phyloP scores from a whole-genome alignment of 2,329 filamentous ascomycete species.

The Chrysoporthe austroafricana region DNA sequence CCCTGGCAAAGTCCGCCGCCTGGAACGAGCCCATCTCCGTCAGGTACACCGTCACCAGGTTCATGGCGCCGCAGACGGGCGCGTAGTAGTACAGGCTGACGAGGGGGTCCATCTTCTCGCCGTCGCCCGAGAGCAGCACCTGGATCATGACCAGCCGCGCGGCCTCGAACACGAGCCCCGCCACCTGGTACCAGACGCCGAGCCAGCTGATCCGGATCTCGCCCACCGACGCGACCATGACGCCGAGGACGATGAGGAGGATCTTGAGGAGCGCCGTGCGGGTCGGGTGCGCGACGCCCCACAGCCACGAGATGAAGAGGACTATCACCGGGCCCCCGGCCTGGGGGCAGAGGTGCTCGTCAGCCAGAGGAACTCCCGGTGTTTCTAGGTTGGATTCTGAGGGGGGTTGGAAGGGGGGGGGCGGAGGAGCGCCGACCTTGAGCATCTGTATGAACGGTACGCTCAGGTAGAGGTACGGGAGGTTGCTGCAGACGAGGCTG shows the following conservation, averaged over 20 bases:
- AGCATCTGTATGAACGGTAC: conserved; percentile 99
- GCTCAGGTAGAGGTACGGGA: conserved; percentile 90
- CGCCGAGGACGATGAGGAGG: conserved; percentile 56
- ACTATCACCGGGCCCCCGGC: conserved; percentile 70
- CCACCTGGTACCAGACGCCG: conserved; percentile 71
- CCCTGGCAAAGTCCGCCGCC: conserved; percentile 65
- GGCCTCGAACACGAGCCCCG: conserved; percentile 79
- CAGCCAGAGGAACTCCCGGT: background rate
- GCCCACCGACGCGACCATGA: conserved; percentile 58
- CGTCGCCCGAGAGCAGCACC: conserved; percentile 74
- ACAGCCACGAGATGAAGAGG: conserved; percentile 66
- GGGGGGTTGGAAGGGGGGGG: background rate
- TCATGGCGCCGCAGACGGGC: conserved; percentile 81
- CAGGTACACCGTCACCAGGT: conserved; percentile 70
- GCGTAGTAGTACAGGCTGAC: conserved; percentile 91
- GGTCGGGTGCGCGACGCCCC: conserved; percentile 54
- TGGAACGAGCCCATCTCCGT: conserved; percentile 71
- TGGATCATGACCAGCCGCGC: conserved; percentile 85
- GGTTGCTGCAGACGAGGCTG: conserved; percentile 91
- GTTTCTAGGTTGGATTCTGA: too few relatives aligned
- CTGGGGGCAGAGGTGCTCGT: conserved; percentile 35
- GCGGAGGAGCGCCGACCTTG: conserved; percentile 61
- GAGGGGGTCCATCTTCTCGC: conserved; percentile 85
- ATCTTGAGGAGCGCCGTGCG: conserved; percentile 51
- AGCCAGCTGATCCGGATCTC: conserved; percentile 71